Base-by-base conservation (phyloP, 2,329 filamentous ascomycete species). In the Mycosphaerella sp. region DNA sequence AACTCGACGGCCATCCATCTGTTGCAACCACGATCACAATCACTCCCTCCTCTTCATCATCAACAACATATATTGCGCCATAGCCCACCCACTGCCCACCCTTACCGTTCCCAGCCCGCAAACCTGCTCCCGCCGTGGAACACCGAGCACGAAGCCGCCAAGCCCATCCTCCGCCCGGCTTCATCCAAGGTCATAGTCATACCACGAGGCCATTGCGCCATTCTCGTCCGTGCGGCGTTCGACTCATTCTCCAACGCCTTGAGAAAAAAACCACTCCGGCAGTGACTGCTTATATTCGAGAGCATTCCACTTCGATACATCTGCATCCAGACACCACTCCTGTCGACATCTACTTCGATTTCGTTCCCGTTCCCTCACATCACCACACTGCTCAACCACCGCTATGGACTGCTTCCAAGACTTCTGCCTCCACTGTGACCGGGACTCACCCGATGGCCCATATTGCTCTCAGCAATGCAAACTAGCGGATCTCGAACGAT, bases 401-500 rank as follows among this genome's bases (percentile, higher is more conserved):
- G 58, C 42, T 44, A 75, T 77, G 72, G 73, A 76, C 66, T 95
- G 90, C 89, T 87, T 87, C 64, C 87, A 86, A 71, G 86, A 94
- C 72, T 95, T 88, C 80, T 96, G 90, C 79, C 84, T 96, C 64
- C 84, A 86, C 75, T 96, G 90, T 77, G 91, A 96, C 75, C 86
- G 86, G 74, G 88, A 94, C 73, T 89, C 86, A 54, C 80, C 87
- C 59, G 84, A 85, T 52, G 84, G 84, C 56, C 83, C 87, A 61
- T 95, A 95, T 78, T 96, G 90, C 79, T 95, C 89, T 44, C 89
- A 96, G 73, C 82, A 87, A 35, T 96, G 90, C 79, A 82, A 89
- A 61, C 78, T 96, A 39, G 86, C 87, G 59, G 90, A 96, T 72
- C 83, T 93, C 63, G 89, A 95, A 71, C 84, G 82, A 71, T 68